Base-by-base conservation (phyloP, 148 eudicot genomes). In the Rhododendron molle region DNA sequence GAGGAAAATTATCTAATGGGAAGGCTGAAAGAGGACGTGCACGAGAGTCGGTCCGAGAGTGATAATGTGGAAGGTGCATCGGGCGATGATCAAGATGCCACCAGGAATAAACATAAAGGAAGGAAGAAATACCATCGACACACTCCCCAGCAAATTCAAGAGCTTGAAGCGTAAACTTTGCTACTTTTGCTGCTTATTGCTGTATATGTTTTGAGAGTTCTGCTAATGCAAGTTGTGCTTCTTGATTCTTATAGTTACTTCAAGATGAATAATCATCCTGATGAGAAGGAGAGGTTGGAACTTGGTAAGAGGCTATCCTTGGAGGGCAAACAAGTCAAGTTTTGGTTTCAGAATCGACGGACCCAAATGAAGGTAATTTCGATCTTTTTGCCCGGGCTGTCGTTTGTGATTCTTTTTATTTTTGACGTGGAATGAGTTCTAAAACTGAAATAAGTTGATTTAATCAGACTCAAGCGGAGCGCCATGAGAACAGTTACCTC, bases 271-370 rank as follows among this genome's bases (percentile, higher is more conserved):
- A 91, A 94, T 78, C 99, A 94, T 80, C 99, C 99, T 44, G 96
- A 96, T 88, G 96, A 95, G 85, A 94, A 92, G 83, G 89, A 88
- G 85, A 92, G 99, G 88, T 62, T 90, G 73, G 97, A 92, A 76
- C 89, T 96, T 78, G 95, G 96, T 62, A 92, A 83, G 85, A 91
- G 88, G 81, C 93, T 96, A 28, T 81, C 87, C 47, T 86, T 96
- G 84, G 94, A 92, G 71, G 88, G 83, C 86, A 92, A 87, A 58
- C 97, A 95, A 85, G 97, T 96, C 38, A 95, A 96, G 86, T 95
- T 94, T 90, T 96, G 98, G 99, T 96, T 96, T 88, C 99, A 95
- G 46, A 96, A 96, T 83, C 91, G 93, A n/a, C 91, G 98, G 56
- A 95, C 99, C 13, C 98, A 95, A 81, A 74, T 93, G 91, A 96